phyloP scores from a whole-genome alignment of 306 rosid species.

The Ziziphus jujuba region DNA sequence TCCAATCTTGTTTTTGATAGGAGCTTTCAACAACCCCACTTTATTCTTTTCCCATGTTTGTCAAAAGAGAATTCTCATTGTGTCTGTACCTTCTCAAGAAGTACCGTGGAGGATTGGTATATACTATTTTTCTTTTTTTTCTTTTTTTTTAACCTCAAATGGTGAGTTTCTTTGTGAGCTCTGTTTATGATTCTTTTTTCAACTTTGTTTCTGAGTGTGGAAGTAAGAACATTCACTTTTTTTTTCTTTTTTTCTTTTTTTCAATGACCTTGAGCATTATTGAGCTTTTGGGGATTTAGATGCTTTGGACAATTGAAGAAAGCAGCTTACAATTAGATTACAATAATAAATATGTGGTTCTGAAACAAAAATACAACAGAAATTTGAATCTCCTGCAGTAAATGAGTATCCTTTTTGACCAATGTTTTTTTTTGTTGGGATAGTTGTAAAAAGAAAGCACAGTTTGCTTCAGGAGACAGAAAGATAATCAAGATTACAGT shows the following conservation, averaged over 20 bases:
- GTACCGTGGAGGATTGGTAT: constrained; percentile 24
- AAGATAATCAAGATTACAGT: constrained; percentile 4
- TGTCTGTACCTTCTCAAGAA: constrained; percentile 18
- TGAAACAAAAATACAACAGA: constrained; percentile 24
- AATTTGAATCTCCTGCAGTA: constrained; percentile 31
- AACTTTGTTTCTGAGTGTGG: constrained; percentile 2
- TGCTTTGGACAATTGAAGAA: constrained; percentile 21
- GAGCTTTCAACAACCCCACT: constrained; percentile 25
- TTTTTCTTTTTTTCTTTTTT: no score
- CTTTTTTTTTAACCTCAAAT: constrained; percentile 16
- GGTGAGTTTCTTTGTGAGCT: not conserved
- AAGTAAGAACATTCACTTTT: constrained; percentile 19
- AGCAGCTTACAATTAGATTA: constrained; percentile 3
- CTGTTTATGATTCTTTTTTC: constrained; percentile 4
- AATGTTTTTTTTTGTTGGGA: constrained; percentile 22
- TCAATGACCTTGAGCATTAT: constrained; percentile 15
- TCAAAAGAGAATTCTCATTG: constrained; percentile 20
- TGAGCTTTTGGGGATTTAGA: constrained; percentile 20
- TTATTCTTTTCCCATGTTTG: constrained; percentile 39
- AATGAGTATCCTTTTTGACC: constrained; percentile 32
- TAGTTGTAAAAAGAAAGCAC: constrained; percentile 18
- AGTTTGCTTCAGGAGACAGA: constrained; percentile 25
- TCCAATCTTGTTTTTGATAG: constrained; percentile 9
- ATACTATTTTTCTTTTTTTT: no score
- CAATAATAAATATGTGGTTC: constrained; percentile 14